Evolutionary conservation across 129 eudicot species (phyloP).

Genomic region (Pittosporum tobira): DNA sequence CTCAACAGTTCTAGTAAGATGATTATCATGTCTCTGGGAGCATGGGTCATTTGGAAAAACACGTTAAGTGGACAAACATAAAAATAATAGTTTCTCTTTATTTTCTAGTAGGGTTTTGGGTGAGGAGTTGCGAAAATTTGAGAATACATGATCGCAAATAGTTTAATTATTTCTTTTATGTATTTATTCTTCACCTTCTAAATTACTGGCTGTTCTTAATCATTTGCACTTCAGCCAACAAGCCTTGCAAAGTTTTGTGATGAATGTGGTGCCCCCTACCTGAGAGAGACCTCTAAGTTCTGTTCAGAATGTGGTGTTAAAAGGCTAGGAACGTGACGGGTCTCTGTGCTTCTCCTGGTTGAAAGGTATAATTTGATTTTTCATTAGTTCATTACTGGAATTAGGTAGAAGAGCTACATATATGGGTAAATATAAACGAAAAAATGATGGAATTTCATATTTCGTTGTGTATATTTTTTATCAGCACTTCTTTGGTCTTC

Average conservation of each 20-base stretch:
- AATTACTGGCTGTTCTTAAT: not conserved
- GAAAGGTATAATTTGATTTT: slow-evolving; percentile 3
- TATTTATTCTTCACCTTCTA: not conserved
- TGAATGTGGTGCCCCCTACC: slow-evolving; percentile 85
- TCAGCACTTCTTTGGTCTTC: too few species aligned
- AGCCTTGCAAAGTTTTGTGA: slow-evolving; percentile 97
- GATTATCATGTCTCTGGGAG: not conserved
- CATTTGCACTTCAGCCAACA: slow-evolving; percentile 39
- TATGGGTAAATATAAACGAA: too few species aligned
- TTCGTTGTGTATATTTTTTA: too few species aligned
- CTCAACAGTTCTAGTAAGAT: not conserved
- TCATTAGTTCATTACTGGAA: not conserved
- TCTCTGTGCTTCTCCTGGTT: not conserved
- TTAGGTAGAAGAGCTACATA: not conserved
- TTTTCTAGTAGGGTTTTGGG: not conserved
- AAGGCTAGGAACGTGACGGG: slow-evolving; percentile 69
- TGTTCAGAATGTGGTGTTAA: slow-evolving; percentile 95
- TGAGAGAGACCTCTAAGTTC: slow-evolving; percentile 89
- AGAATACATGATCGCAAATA: not conserved
- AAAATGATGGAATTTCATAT: too few species aligned
- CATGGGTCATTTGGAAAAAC: too few species aligned
- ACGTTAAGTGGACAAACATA: not conserved
- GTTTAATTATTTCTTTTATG: not conserved
- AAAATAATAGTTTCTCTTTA: too few species aligned
- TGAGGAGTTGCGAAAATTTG: not conserved